Conservation (phyloP, 306 rosid genomes). For the Prunus padus region DNA sequence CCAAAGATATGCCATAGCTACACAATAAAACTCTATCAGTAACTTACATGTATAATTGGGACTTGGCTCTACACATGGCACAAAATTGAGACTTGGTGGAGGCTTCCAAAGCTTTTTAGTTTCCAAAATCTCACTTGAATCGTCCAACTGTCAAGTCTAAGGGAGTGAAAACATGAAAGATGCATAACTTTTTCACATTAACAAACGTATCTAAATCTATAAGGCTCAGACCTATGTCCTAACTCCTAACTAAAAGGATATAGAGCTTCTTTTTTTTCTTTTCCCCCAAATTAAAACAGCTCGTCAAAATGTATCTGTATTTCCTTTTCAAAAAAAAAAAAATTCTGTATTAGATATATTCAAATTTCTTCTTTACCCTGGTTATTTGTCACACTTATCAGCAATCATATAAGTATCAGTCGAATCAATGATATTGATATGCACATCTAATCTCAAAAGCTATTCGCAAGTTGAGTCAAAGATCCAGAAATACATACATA, state of each 20-base stretch:
- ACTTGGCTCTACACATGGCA: constrained; percentile 66
- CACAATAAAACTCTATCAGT: constrained; percentile 8
- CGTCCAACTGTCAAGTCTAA: constrained; percentile 54
- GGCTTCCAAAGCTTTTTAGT: constrained; percentile 76
- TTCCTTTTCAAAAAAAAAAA: too few relatives aligned
- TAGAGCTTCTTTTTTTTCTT: background rate
- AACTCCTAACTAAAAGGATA: background rate
- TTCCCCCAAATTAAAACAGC: background rate
- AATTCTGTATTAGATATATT: background rate
- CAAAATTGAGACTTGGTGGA: constrained; percentile 57
- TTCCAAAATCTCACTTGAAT: constrained; percentile 37
- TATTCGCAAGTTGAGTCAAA: constrained; percentile 5
- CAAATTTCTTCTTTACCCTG: background rate
- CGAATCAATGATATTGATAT: background rate
- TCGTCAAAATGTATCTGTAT: background rate
- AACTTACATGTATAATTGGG: constrained; percentile 56
- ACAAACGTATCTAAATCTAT: constrained; percentile 17
- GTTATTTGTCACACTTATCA: background rate
- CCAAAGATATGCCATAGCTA: constrained; percentile 1
- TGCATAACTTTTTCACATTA: constrained; percentile 37
- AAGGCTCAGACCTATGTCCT: background rate
- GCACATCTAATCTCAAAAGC: constrained; percentile 15
- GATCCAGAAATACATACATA: background rate
- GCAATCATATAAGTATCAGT: background rate
- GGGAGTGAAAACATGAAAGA: constrained; percentile 47